Evolutionary conservation across 2,329 filamentous ascomycete genomes (phyloP).

Genomic region (Aaosphaeria pasadenensis): DNA sequence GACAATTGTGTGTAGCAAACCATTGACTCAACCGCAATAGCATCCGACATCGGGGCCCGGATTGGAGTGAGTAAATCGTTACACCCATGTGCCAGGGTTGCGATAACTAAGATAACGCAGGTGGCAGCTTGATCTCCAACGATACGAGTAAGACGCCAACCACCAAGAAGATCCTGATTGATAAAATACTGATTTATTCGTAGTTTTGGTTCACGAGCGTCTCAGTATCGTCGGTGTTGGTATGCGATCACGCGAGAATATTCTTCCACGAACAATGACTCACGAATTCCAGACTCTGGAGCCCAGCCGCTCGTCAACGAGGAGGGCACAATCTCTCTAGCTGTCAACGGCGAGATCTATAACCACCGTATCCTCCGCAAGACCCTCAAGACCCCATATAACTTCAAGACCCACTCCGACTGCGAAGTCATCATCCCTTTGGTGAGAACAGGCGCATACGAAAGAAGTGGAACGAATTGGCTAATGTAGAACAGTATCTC

Average conservation of each 20-base stretch:
- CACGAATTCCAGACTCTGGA: conserved; percentile 68
- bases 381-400: conserved; percentile 75
- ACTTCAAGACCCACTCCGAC: conserved; percentile 98
- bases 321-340: conserved; percentile 82
- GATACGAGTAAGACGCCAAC: conserved; percentile 68
- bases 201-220: conserved; percentile 89
- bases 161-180: too few species aligned
- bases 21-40: conserved; percentile 50
- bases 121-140: conserved; percentile 84
- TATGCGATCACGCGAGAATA: conserved; percentile 48
- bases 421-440: conserved; percentile 98
- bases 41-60: conserved; percentile 91
- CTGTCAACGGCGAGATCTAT: conserved; percentile 99
- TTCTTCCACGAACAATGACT: conserved; percentile 9
- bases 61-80: conserved; percentile 78
- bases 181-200: not conserved
- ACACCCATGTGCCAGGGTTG: conserved; percentile 23
- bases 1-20: conserved; percentile 3
- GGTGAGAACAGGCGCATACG: conserved; percentile 52
- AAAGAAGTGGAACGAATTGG: not conserved
- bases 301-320: conserved; percentile 93
- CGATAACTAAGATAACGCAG: conserved; percentile 48
- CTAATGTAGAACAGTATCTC: conserved; percentile 63
- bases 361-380: conserved; percentile 97
- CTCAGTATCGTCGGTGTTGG: conserved; percentile 96